phyloP scores from a whole-genome alignment of 306 rosid species.

The Trifolium subterraneum region DNA sequence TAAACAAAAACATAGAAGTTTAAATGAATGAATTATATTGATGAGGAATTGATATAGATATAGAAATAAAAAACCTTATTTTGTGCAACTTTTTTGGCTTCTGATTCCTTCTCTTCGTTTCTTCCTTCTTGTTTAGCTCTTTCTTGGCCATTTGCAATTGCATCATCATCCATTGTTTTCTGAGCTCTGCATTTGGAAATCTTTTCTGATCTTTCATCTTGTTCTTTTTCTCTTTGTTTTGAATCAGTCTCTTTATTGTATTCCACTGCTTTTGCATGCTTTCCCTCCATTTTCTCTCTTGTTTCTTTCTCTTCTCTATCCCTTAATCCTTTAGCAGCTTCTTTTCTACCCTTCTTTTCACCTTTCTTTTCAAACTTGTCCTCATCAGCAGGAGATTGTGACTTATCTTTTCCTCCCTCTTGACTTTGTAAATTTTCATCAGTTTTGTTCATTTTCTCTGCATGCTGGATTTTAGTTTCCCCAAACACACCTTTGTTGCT shows the following conservation, averaged over 20 bases:
- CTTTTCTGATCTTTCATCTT: no score
- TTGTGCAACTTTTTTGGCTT: conserved; percentile 41
- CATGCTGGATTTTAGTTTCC: conserved; percentile 53
- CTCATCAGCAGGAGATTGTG: conserved; percentile 32
- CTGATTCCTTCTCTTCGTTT: conserved; percentile 56
- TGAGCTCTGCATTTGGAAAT: conserved; percentile 10
- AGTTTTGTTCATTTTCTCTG: conserved; percentile 37
- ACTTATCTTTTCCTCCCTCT: conserved; percentile 17
- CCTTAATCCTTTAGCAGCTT: not conserved
- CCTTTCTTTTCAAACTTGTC: conserved; percentile 22
- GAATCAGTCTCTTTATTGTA: conserved; percentile 1
- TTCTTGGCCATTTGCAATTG: conserved; percentile 53
- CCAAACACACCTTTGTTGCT: conserved; percentile 42
- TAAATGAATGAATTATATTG: not conserved
- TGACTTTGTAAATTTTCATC: not conserved
- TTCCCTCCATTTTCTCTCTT: conserved; percentile 11
- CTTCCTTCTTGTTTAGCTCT: conserved; percentile 48
- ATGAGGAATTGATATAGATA: not conserved
- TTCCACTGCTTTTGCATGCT: conserved; percentile 13
- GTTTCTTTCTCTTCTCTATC: not conserved
- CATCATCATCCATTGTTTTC: conserved; percentile 53
- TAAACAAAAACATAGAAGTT: not conserved
- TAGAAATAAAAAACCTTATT: conserved; percentile 36
- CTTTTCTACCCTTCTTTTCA: conserved; percentile 18
- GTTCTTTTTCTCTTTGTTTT: not conserved